Percentiles rank a stretch among this genome's conserved stretches.
Conservation (phyloP, 2,329 filamentous ascomycete genomes). For the Hypoxylon sp. region DNA sequence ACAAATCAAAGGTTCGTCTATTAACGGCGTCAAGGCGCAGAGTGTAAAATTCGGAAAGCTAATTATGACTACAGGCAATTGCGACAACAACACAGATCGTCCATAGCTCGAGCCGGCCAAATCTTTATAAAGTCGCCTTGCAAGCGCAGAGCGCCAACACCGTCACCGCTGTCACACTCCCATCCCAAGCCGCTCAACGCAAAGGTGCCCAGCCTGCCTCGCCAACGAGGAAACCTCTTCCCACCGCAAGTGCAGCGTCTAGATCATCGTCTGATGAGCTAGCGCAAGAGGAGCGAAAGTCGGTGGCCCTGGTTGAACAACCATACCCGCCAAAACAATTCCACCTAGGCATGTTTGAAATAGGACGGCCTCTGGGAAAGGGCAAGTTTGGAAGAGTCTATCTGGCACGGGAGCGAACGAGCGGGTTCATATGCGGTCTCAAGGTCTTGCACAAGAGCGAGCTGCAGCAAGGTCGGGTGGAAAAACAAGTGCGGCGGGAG, state of each 20-base stretch:
- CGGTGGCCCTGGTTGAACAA: constrained; percentile 67
- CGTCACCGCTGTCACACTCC: constrained; percentile 72
- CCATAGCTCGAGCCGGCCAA: constrained; percentile 74
- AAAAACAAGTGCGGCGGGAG: constrained; percentile 88
- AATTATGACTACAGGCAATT: constrained; percentile 57
- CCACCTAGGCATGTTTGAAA: constrained; percentile 95
- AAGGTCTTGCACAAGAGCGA: constrained; percentile 90
- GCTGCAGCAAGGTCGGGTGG: constrained; percentile 79
- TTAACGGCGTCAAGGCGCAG: constrained; percentile 55
- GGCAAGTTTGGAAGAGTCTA: constrained; percentile 91
- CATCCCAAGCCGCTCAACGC: constrained; percentile 73
- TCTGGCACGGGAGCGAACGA: constrained; percentile 81
- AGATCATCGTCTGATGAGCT: constrained; percentile 62
- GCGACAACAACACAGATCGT: constrained; percentile 58
- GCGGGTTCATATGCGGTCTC: constrained; percentile 85
- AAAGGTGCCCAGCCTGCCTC: constrained; percentile 62
- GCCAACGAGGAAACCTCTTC: constrained; percentile 64
- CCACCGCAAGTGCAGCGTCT: constrained; percentile 55
- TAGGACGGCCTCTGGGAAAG: constrained; percentile 86
- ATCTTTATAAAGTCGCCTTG: constrained; percentile 87
- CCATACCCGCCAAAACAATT: constrained; percentile 72
- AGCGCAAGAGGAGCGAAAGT: constrained; percentile 63
- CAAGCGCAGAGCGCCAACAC: constrained; percentile 80
- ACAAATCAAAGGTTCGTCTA: constrained; percentile 80
- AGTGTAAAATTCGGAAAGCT: constrained; percentile 59